Percentiles rank a stretch among this genome's conserved stretches.
Conservation (phyloP, 2,329 filamentous ascomycete genomes). For the Cercospora sp. region DNA sequence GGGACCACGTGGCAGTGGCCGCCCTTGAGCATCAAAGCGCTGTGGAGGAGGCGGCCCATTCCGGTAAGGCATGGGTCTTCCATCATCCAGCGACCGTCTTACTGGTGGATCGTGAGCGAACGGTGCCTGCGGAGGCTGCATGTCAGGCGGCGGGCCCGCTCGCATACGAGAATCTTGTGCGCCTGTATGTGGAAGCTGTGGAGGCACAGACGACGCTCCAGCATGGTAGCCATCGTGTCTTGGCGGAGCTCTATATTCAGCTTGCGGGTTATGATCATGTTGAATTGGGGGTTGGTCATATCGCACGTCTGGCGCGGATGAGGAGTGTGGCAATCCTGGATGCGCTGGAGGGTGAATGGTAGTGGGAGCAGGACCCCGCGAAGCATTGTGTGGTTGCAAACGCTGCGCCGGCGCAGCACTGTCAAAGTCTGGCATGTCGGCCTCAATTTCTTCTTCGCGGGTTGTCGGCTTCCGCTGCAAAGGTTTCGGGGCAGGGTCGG, state of each 20-base stretch:
- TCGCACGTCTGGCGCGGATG: constrained; percentile 20
- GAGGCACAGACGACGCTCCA: constrained; percentile 12
- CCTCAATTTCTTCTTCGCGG: constrained; percentile 49
- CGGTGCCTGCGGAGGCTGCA: constrained; percentile 31
- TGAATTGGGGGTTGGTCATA: constrained; percentile 18
- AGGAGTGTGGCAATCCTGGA: constrained; percentile 21
- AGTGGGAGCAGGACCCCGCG: constrained; percentile 1
- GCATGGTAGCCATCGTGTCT: constrained; percentile 18
- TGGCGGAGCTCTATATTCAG: constrained; percentile 8
- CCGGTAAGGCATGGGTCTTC: constrained; percentile 30
- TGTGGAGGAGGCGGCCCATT: constrained; percentile 30
- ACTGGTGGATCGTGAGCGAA: constrained; percentile 27
- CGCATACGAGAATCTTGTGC: constrained; percentile 18
- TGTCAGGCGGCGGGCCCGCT: constrained; percentile 15
- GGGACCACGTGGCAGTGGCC: constrained; percentile 13
- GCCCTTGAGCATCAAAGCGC: constrained; percentile 19
- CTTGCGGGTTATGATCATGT: constrained; percentile 10
- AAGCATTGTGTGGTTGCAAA: constrained; percentile 33
- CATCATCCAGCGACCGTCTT: constrained; percentile 35
- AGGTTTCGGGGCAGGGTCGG: constrained; percentile 17
- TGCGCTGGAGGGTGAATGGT: constrained; percentile 14
- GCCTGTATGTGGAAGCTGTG: constrained; percentile 17
- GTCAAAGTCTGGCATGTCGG: constrained; percentile 66
- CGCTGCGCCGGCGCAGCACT: constrained; percentile 40
- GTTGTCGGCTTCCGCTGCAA: constrained; percentile 25